Base-by-base conservation (phyloP, 2,329 filamentous ascomycete species). In the Aspergillus hiratsukae region DNA sequence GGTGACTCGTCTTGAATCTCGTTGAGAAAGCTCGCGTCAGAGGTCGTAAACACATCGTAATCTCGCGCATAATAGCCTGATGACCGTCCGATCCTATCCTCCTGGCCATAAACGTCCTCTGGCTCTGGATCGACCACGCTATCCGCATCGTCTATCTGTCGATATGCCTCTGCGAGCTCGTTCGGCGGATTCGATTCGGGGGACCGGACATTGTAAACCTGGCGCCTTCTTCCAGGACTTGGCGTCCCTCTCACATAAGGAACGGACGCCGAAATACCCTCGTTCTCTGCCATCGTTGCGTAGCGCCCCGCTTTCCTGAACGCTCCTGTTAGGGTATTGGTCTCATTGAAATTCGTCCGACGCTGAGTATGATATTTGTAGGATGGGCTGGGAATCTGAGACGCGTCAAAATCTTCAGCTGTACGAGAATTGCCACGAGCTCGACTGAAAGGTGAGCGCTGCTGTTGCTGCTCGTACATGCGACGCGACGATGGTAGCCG, bases 141-240 rank as follows among this genome's bases (percentile, higher is more conserved):
- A 31, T 72, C 70, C 40, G 71, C 73, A 46, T 75, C 72, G 19
- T 73, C 67, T 53, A 76, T 76, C 57, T 67, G 66, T 50, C 66
- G 66, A 58, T 78, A 78, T 4, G 67, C 63, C 49, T 78, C 75
- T 10, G 63, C 63, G 8, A 75, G 57, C 51, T 74, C 76, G 28
- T 65, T 65, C 17, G 74, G 75, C 1, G 76, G 74, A 45, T 72
- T 76, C 4, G 72, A 72, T 14, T 68, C 64, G 1, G 74, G 72
- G 10, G 72, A 76, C 23, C 61, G 63, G 28, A 57, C 54, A 55
- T 62, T 59, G 43, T 61, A 50, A 8, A 58, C 62, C 23, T 65
- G 64, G 29, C 64, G 67, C 51, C 64, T 63, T 49, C 57, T 65
- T 29, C 59, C 67, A 40, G 72, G 69, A 61, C 72, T 75, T 45